Conservation (phyloP, 179 eudicot species). For the Vitellaria paradoxa region DNA sequence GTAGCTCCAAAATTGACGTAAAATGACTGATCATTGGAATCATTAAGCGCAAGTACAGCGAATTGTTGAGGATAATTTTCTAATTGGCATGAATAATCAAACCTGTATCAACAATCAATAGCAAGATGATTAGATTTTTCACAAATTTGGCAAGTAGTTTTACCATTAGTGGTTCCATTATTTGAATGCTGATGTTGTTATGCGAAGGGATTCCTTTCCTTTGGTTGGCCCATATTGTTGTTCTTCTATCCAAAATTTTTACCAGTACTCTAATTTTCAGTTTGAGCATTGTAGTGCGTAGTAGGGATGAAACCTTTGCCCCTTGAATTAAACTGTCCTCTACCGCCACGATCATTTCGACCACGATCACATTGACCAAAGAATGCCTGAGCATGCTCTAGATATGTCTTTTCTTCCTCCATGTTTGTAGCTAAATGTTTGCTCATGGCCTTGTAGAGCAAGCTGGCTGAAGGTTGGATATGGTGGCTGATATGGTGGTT, state of each 20-base stretch:
- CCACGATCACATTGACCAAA: neutral
- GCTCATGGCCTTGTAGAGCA: slow-evolving; percentile 8
- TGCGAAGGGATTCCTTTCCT: no score
- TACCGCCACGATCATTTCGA: neutral
- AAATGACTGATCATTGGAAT: neutral
- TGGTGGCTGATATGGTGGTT: slow-evolving; percentile 17
- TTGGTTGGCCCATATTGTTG: neutral
- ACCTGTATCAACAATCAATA: slow-evolving; percentile 2
- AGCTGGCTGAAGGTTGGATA: slow-evolving; percentile 4
- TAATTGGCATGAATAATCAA: slow-evolving; percentile 7
- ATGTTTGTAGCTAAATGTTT: neutral
- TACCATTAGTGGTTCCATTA: neutral
- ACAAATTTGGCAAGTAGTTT: slow-evolving; percentile 5
- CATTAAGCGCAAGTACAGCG: neutral
- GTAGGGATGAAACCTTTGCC: neutral
- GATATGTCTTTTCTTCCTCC: neutral
- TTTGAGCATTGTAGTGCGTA: neutral
- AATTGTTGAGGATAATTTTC: slow-evolving; percentile 7
- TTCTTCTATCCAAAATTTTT: neutral
- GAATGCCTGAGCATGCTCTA: slow-evolving; percentile 1
- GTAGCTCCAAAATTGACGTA: neutral
- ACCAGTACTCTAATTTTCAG: neutral
- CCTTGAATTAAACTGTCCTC: neutral
- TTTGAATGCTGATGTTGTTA: neutral
- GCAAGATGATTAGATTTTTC: neutral